Evolutionary conservation across 2,329 filamentous ascomycete genomes (phyloP).

Genomic region (Verticillium isaacii): DNA sequence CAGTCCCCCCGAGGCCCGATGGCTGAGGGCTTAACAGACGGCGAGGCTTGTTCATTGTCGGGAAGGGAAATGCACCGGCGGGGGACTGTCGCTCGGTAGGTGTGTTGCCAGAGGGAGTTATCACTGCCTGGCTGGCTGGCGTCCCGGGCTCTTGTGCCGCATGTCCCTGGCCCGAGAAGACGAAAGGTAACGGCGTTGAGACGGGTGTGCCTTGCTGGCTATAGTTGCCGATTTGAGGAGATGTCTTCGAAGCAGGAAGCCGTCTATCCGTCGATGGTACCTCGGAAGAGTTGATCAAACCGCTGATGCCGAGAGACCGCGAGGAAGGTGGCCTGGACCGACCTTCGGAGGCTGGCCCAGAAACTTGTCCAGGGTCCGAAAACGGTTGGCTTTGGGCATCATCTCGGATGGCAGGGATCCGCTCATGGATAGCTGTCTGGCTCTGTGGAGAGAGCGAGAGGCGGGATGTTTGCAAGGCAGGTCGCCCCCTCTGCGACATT

Average conservation of each 20-base stretch:
- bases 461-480: slow-evolving; percentile 51
- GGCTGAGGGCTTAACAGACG: slow-evolving; percentile 6
- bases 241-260: slow-evolving; percentile 10
- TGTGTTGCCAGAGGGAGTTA: slow-evolving; percentile 20
- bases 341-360: slow-evolving; percentile 10
- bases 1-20: not conserved
- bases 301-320: slow-evolving; percentile 28
- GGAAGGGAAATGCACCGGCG: slow-evolving; percentile 22
- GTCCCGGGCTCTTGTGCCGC: slow-evolving; percentile 27
- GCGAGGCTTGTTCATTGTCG: slow-evolving; percentile 21
- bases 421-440: slow-evolving; percentile 14
- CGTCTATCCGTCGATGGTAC: slow-evolving; percentile 11
- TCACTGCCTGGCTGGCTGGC: slow-evolving; percentile 18
- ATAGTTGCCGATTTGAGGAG: slow-evolving; percentile 1
- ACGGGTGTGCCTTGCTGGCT: slow-evolving; percentile 17
- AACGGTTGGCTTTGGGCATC: slow-evolving; percentile 18
- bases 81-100: slow-evolving; percentile 27
- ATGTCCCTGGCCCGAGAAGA: slow-evolving; percentile 18
- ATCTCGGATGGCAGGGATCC: slow-evolving; percentile 13
- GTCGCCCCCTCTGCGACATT: slow-evolving; percentile 60
- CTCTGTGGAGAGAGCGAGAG: slow-evolving; percentile 16
- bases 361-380: slow-evolving; percentile 11
- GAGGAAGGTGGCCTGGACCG: slow-evolving; percentile 2
- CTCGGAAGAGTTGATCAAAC: slow-evolving; percentile 32
- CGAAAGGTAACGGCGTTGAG: slow-evolving; percentile 5